These are phyloP conservation scores for Spatholobus suberectus DNA, from an alignment of 306 rosid genomes.

Conservation along the genomic window DNA sequence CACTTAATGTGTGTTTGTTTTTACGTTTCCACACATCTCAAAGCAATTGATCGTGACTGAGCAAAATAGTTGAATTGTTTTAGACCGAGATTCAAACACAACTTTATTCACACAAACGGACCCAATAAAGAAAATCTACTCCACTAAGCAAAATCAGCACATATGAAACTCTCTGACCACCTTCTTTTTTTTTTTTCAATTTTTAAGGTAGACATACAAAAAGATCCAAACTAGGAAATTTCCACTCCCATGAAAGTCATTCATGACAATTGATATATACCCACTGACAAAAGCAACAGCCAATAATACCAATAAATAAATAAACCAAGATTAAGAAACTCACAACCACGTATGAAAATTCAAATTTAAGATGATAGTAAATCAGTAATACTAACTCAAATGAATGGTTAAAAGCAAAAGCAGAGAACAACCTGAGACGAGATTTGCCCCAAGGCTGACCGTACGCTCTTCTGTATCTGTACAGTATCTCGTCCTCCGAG, in stretches of 20 bases:
- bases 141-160: not conserved
- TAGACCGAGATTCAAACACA: too few relatives aligned
- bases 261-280: conserved; percentile 2
- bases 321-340: not conserved
- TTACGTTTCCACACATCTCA: too few relatives aligned
- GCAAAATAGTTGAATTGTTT: too few relatives aligned
- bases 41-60: too few relatives aligned
- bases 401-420: not conserved
- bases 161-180: not conserved
- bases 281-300: not conserved
- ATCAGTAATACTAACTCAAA: not conserved
- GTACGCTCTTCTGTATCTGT: conserved; percentile 90
- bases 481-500: conserved; percentile 85
- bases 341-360: not conserved
- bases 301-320: not conserved
- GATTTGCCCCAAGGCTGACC: conserved; percentile 96
- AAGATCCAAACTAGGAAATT: conserved; percentile 15
- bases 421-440: conserved; percentile 74
- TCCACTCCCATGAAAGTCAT: conserved; percentile 13
- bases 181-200: not conserved
- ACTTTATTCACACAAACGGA: not conserved
- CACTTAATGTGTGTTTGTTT: too few relatives aligned
- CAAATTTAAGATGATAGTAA: too few relatives aligned
- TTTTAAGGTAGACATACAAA: not conserved
- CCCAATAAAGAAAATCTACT: not conserved